phyloP scores from a whole-genome alignment of 2,329 filamentous ascomycete genomes.

The Phoma herbarum region DNA sequence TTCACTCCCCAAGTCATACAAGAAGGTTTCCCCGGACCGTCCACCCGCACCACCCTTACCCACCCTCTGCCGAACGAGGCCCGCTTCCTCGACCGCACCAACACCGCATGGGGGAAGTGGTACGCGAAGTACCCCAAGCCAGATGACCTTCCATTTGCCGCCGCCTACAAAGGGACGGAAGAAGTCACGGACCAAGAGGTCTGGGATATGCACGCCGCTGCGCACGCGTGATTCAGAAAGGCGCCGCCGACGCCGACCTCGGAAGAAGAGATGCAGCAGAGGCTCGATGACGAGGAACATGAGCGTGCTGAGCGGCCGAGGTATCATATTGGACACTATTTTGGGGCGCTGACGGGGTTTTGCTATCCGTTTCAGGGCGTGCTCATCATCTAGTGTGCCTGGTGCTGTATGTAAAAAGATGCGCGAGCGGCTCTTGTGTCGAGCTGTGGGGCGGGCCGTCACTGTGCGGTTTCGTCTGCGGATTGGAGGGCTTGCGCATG shows the following conservation, averaged over 20 bases:
- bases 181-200: slow-evolving; percentile 4
- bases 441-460: neutral
- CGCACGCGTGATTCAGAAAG: neutral
- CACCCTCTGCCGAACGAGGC: slow-evolving; percentile 9
- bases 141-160: slow-evolving; percentile 16
- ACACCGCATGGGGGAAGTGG: slow-evolving; percentile 21
- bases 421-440: too few relatives aligned
- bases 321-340: slow-evolving; percentile 10
- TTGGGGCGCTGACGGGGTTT: slow-evolving; percentile 5
- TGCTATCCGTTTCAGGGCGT: slow-evolving; percentile 13
- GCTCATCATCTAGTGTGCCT: neutral
- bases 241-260: neutral
- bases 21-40: slow-evolving; percentile 18
- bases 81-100: slow-evolving; percentile 20
- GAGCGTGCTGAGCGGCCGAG: slow-evolving; percentile 5
- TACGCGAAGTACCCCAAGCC: slow-evolving; percentile 8
- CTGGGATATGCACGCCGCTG: slow-evolving; percentile 5
- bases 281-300: neutral
- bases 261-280: neutral
- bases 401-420: too few relatives aligned
- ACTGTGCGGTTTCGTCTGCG: neutral
- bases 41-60: neutral
- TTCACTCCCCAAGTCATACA: slow-evolving; percentile 16
- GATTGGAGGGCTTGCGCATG: neutral
- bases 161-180: neutral